Conservation (phyloP, 352 stramenopile genomes). For the Phytophthora foliorum region DNA sequence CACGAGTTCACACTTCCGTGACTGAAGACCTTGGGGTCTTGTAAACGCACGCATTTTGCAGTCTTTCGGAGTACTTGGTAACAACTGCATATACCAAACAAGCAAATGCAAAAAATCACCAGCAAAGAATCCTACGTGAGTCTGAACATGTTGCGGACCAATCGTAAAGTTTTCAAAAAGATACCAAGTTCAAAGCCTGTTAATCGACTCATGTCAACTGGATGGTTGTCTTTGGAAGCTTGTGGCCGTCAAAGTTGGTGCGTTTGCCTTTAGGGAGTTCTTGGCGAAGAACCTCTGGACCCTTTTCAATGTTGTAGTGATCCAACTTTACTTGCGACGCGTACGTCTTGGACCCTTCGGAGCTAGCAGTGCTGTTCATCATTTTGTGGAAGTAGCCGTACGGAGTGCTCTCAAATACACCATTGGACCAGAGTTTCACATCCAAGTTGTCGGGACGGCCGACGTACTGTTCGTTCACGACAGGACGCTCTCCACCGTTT, state of each 20-base stretch:
- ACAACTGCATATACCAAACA: no score
- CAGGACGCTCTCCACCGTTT: conserved; percentile 3
- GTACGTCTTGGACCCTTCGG: conserved; percentile 60
- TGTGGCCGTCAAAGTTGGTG: conserved; percentile 63
- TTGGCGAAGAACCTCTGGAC: conserved; percentile 45
- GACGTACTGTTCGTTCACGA: conserved; percentile 15
- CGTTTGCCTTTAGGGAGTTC: conserved; percentile 76
- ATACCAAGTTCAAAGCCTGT: neutral
- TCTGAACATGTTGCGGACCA: neutral
- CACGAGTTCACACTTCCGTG: no score
- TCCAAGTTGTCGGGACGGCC: conserved; percentile 75
- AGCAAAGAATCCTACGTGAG: no score
- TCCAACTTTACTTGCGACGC: conserved; percentile 75
- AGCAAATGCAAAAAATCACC: no score
- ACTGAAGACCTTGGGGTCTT: no score
- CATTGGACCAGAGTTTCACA: conserved; percentile 79
- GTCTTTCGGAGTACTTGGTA: no score
- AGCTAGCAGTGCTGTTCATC: conserved; percentile 63
- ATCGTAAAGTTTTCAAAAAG: neutral
- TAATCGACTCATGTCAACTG: conserved; percentile 44
- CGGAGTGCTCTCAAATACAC: conserved; percentile 80
- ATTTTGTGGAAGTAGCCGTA: conserved; percentile 91
- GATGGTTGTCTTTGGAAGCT: conserved; percentile 61
- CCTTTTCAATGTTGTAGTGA: conserved; percentile 76
- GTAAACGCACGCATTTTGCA: no score